Base-by-base conservation (phyloP, 306 rosid species). In the Trifolium fragiferum region DNA sequence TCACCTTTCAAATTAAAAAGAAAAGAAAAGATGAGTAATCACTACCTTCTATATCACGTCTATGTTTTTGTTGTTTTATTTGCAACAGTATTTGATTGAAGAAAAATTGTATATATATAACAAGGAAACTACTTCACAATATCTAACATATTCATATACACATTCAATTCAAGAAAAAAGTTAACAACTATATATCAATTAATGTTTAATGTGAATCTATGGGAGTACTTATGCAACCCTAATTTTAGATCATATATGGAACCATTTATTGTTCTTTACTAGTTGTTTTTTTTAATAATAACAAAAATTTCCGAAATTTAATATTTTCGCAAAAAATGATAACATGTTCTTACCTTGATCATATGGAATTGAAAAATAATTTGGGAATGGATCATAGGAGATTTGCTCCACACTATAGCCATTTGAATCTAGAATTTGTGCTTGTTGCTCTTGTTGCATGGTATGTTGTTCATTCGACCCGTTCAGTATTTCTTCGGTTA, bases 281-380 rank as follows among this genome's bases (percentile, higher is more conserved):
- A 47, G 18, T 47, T 47, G 53, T 47, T 15, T 16, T 7, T 47
- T 15, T 16, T 7, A 47, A 47, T 15, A 54, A 20, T 54, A 47
- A 47, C 18, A 47, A 54, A 20, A 10, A 9, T 20, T 19, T 19
- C 13, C 16, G 4, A 23, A 23, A 23, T 23, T 23, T 4, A 57
- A 57, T 23, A 11, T 1, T 1, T 57, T 57, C 7, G 5, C 1
- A n/a, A 4, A 12, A 21, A 11, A 57, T 57, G 63, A 7, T 47
- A 47, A 15, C n/a, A 25, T 13, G 10, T 58, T 58, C 38, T 25
- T 62, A 83, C 83, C 83, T 70, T 71, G 72, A 1, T 14, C 53
- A 61, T 14, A 30, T 21, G 83, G n/a, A 14, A 33, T 66, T 46
- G 55, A 2, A 59, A 25, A 7, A 14, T 32, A 57, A 41, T 33